A percentile compares a stretch with the other conserved stretches of the same genome.
Conservation (phyloP, 441 rosid species). For the Euphorbia neoarborescens region DNA sequence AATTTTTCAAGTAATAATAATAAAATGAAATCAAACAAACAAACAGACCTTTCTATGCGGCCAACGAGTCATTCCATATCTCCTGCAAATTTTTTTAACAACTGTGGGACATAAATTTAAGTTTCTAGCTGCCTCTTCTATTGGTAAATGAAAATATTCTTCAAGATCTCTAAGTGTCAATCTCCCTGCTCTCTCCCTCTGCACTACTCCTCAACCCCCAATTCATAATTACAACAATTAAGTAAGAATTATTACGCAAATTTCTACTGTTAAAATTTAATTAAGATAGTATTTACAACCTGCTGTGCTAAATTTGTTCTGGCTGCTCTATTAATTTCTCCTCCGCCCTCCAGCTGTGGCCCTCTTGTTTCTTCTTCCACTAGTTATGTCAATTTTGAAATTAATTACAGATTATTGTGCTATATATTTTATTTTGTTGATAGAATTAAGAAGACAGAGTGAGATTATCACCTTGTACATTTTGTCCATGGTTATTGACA, state of each 20-base stretch:
- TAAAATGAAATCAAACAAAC: not conserved
- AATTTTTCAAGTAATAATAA: not conserved
- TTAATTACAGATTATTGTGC: not conserved
- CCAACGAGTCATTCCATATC: conserved; percentile 46
- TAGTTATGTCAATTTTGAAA: not conserved
- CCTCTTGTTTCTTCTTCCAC: conserved; percentile 10
- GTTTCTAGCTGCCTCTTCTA: conserved; percentile 41
- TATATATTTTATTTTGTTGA: not conserved
- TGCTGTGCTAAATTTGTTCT: conserved; percentile 39
- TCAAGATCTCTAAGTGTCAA: conserved; percentile 39
- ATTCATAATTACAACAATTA: not conserved
- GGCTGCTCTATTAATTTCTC: not conserved
- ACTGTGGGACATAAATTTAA: conserved; percentile 56
- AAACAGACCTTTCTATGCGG: conserved; percentile 50
- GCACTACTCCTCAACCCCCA: conserved; percentile 27
- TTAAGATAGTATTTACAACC: conserved; percentile 28
- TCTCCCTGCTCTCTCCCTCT: conserved; percentile 52
- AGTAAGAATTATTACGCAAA: too few species aligned
- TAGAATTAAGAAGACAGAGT: not conserved
- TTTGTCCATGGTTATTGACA: not conserved
- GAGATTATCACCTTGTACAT: not conserved
- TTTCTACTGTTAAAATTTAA: not conserved
- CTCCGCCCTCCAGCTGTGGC: conserved; percentile 9
- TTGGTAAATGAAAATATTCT: conserved; percentile 45
- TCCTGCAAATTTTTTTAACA: conserved; percentile 53